Percentiles rank a stretch among this genome's conserved stretches.
Evolutionary conservation across 1,284 basidiomycete genomes (phyloP).

Genomic region (Coriolopsis trogii): DNA sequence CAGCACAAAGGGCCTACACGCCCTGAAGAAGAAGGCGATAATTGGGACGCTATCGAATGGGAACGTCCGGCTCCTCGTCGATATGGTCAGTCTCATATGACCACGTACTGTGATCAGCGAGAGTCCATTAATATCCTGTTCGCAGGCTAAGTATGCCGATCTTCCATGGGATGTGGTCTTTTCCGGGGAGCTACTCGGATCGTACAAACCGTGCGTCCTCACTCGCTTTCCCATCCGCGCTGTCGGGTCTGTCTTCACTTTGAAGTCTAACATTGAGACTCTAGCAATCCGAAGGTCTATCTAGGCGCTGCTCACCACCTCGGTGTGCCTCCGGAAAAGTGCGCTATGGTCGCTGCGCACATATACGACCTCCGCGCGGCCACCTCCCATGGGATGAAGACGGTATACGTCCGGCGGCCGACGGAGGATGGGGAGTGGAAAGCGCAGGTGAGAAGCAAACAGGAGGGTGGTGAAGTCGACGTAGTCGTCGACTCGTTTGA

Average conservation of each 20-base stretch:
- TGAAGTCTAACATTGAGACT: neutral
- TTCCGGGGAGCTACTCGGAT: constrained; percentile 58
- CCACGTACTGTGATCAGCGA: neutral
- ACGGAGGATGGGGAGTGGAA: constrained; percentile 43
- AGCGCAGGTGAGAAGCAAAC: constrained; percentile 27
- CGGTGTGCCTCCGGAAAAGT: constrained; percentile 48
- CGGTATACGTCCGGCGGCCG: constrained; percentile 54
- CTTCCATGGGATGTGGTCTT: constrained; percentile 68
- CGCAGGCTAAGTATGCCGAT: constrained; percentile 57
- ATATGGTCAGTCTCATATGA: constrained; percentile 48
- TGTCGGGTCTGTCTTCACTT: neutral
- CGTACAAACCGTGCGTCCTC: constrained; percentile 60
- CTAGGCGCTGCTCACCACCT: constrained; percentile 52
- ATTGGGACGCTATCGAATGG: constrained; percentile 65
- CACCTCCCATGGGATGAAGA: constrained; percentile 53
- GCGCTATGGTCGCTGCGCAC: constrained; percentile 70
- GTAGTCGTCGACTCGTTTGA: constrained; percentile 32
- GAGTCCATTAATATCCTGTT: neutral
- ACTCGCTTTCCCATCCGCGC: neutral
- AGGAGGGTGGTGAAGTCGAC: constrained; percentile 35
- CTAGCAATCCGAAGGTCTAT: constrained; percentile 56
- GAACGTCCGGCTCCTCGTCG: constrained; percentile 58
- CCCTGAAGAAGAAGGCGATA: constrained; percentile 52
- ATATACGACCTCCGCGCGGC: constrained; percentile 59
- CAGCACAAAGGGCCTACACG: constrained; percentile 47